Conservation (phyloP, 2,329 filamentous ascomycete genomes). For the Epichloe aotearoae region DNA sequence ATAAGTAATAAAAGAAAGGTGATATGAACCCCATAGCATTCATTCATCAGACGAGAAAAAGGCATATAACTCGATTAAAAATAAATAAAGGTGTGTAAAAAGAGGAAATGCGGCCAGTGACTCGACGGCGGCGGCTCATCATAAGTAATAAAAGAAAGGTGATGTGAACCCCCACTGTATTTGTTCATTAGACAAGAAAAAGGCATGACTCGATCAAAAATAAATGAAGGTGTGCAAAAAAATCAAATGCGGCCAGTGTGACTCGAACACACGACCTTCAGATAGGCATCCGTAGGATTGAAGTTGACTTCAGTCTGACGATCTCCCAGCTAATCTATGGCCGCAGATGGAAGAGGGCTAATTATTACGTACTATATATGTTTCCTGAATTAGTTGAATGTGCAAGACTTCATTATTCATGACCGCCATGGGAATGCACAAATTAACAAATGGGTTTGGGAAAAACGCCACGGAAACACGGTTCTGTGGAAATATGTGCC, state of each 20-base stretch:
- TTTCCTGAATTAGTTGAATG: background rate
- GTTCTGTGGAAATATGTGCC: too few species aligned
- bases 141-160: too few species aligned
- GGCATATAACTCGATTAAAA: too few species aligned
- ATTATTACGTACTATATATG: background rate
- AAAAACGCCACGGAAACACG: too few species aligned
- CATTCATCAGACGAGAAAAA: too few species aligned
- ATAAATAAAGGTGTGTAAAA: too few species aligned
- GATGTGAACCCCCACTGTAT: too few species aligned
- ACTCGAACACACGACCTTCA: slow-evolving; percentile 16
- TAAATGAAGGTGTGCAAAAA: background rate
- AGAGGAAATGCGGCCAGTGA: slow-evolving; percentile 5
- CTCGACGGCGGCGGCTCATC: background rate
- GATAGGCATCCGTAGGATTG: slow-evolving; percentile 12
- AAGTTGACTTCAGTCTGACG: slow-evolving; percentile 17
- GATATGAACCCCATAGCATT: too few species aligned
- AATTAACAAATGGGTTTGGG: too few species aligned
- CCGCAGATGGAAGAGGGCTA: slow-evolving; percentile 4
- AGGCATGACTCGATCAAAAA: background rate
- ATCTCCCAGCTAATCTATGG: slow-evolving; percentile 13
- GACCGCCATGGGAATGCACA: too few species aligned
- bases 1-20: too few species aligned
- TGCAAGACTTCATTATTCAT: background rate
- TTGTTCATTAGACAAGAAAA: too few species aligned
- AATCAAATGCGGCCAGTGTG: slow-evolving; percentile 5